Evolutionary conservation across 164 flowering plant species (phyloP).

Genomic region (Chloranthus sessilifolius): DNA sequence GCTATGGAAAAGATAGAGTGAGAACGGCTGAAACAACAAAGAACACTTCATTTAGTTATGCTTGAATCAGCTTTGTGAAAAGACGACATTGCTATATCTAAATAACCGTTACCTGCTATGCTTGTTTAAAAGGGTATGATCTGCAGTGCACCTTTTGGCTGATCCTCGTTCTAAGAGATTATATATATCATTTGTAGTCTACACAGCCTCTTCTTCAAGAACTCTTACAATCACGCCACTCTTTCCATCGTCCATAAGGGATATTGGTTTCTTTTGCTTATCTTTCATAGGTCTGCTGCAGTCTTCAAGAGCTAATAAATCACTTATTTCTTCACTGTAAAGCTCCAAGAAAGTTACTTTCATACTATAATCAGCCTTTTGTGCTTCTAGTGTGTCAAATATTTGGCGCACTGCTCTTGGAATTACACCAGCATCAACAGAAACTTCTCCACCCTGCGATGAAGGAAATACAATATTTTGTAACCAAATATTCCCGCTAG

Average conservation of each 20-base stretch:
- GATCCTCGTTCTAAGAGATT: conserved; percentile 27
- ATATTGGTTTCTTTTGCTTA: conserved; percentile 25
- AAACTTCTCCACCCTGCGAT: conserved; percentile 28
- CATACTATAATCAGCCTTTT: conserved; percentile 30
- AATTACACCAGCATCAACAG: conserved; percentile 30
- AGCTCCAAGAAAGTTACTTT: conserved; percentile 33
- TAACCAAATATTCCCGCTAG: too few species aligned
- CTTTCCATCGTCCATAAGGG: conserved; percentile 32
- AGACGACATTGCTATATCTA: not conserved
- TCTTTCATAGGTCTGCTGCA: conserved; percentile 14
- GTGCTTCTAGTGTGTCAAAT: conserved; percentile 28
- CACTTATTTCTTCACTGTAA: conserved; percentile 35
- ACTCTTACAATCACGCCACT: conserved; percentile 29
- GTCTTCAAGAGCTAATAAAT: conserved; percentile 26
- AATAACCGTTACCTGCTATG: conserved; percentile 23
- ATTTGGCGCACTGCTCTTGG: conserved; percentile 31
- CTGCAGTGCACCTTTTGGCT: conserved; percentile 25
- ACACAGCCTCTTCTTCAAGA: conserved; percentile 29
- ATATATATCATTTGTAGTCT: conserved; percentile 28
- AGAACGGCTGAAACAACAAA: conserved; percentile 22
- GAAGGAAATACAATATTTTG: too few species aligned
- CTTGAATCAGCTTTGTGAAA: too few species aligned
- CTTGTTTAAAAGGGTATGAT: conserved; percentile 29
- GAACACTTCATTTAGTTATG: not conserved
- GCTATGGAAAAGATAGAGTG: conserved; percentile 30